Percentiles rank a stretch among this genome's conserved stretches.
phyloP scores from a whole-genome alignment of 306 rosid species.

The Acacia confusa region DNA sequence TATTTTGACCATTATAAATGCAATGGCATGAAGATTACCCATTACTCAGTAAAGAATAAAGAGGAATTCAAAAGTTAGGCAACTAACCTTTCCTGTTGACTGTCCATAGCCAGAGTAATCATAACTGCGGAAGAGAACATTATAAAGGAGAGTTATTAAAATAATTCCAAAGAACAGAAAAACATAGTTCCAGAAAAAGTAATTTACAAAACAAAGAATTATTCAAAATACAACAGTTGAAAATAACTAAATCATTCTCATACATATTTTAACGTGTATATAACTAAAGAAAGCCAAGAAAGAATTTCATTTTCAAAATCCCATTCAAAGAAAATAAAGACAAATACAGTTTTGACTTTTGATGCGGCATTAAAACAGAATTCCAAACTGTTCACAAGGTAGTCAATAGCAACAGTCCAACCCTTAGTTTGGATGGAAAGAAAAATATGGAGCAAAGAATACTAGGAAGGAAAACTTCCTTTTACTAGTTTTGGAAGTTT shows the following conservation, averaged over 20 bases:
- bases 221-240: constrained; percentile 8
- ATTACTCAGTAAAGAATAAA: neutral
- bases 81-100: constrained; percentile 91
- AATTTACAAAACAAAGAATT: constrained; percentile 1
- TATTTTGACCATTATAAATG: neutral
- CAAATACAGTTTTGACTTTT: neutral
- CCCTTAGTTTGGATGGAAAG: too few relatives aligned
- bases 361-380: neutral
- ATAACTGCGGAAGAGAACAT: constrained; percentile 52
- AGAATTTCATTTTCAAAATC: neutral
- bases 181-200: neutral
- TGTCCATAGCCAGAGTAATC: constrained; percentile 98
- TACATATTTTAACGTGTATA: constrained; percentile 7
- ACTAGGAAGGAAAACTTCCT: too few relatives aligned
- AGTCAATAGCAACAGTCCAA: neutral
- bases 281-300: neutral
- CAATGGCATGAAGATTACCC: neutral
- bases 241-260: neutral
- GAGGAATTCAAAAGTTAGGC: constrained; percentile 16
- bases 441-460: too few relatives aligned
- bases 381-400: neutral
- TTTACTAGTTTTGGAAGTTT: too few relatives aligned
- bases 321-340: constrained; percentile 15
- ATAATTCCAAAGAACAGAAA: constrained; percentile 3
- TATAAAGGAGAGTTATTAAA: constrained; percentile 24